phyloP scores from a whole-genome alignment of 2,329 filamentous ascomycete genomes.

The Xylariaceae sp. region DNA sequence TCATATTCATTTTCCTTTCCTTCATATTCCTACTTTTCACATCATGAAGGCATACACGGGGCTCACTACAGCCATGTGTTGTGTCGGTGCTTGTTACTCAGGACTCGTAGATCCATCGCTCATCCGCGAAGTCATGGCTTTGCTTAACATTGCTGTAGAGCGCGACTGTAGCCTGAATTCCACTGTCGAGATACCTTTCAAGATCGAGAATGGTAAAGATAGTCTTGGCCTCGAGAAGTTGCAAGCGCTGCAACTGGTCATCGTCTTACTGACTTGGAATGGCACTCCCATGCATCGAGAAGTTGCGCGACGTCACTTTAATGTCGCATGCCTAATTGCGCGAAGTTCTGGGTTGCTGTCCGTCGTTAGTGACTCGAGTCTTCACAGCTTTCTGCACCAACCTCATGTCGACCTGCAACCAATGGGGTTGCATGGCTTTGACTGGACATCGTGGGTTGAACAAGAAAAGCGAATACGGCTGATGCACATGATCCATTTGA shows the following conservation, averaged over 20 bases:
- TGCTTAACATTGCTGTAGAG: slow-evolving; percentile 57
- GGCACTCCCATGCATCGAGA: slow-evolving; percentile 65
- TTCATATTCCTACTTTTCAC: slow-evolving; percentile 70
- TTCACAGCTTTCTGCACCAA: slow-evolving; percentile 61
- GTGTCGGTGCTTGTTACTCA: slow-evolving; percentile 73
- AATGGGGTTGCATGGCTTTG: slow-evolving; percentile 52
- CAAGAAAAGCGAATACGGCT: slow-evolving; percentile 67
- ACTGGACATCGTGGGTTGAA: slow-evolving; percentile 66
- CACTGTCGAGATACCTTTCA: slow-evolving; percentile 34
- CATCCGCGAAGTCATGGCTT: slow-evolving; percentile 68
- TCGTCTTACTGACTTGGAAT: slow-evolving; percentile 66
- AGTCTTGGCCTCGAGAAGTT: slow-evolving; percentile 60
- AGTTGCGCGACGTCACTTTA: slow-evolving; percentile 58
- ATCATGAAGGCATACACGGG: slow-evolving; percentile 64
- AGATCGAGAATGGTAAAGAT: slow-evolving; percentile 38
- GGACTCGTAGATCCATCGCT: slow-evolving; percentile 52
- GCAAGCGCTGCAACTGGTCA: slow-evolving; percentile 63
- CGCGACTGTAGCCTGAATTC: slow-evolving; percentile 49
- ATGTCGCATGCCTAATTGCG: slow-evolving; percentile 54
- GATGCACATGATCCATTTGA: slow-evolving; percentile 63
- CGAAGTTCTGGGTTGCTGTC: slow-evolving; percentile 56
- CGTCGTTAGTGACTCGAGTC: slow-evolving; percentile 47
- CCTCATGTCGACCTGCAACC: slow-evolving; percentile 45
- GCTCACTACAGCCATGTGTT: slow-evolving; percentile 67
- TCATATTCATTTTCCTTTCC: slow-evolving; percentile 69